Base-by-base conservation (phyloP, 345 rosid species). In the Passiflora organensis region DNA sequence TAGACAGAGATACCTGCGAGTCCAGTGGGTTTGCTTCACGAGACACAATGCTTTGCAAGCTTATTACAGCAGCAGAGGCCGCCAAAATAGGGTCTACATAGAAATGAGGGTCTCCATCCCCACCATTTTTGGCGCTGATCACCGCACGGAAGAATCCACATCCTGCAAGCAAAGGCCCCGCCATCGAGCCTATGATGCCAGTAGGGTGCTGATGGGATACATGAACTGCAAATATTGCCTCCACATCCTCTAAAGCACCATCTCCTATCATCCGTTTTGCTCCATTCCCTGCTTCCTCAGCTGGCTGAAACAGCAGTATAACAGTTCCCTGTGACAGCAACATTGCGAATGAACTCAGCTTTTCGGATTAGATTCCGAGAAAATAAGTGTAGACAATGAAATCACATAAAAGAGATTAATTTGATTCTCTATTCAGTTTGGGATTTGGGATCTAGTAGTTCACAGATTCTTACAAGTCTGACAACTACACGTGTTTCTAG, bases 251-350 rank as follows among this genome's bases (percentile, higher is more conserved):
- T 16, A 87, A 74, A 62, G 70, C 70, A 5, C 67, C 77, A 24
- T 84, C 85, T 72, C 77, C 68, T 44, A 80, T 53, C 91, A 87
- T 84, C 52, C 82, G 75, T 69, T 78, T 73, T 25, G 89, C 91
- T 61, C 91, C 87, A 0, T 76, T 72, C 59, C 77, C 64, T 19
- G 91, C 87, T 64, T 87, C 91, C 65, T 87, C 91, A 0, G 83
- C 91, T 13, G 95, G 89, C 74, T 87, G 95, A 75, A 82, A 87
- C 51, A 87, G 85, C 39, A 84, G 83, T 55, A 80, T 87, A 72
- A 84, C 75, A 0, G 83, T 87, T 51, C 95, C 87, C 84, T 86
- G 39, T 42, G 13, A 19, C 1, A 53, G 16, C 20, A 24, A 46
- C 5, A 21, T n/a, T 0, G 18, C 51, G 36, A 21, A 13, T 24